These are phyloP conservation scores for Phaseolus lunatus DNA, from an alignment of 306 rosid genomes.

Conservation along the genomic window DNA sequence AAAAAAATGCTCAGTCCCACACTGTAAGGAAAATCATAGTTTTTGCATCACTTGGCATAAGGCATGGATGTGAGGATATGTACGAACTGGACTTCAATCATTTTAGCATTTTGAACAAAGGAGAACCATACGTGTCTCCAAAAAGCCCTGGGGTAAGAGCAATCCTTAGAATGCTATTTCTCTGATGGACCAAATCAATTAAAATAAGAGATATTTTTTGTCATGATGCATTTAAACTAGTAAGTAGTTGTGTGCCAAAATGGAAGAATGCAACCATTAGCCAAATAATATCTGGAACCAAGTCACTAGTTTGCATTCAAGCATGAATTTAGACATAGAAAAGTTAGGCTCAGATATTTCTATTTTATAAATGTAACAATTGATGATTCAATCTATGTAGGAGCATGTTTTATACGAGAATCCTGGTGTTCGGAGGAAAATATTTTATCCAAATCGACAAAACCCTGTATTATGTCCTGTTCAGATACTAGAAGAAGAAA, in stretches of 20 bases:
- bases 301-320: background rate
- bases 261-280: background rate
- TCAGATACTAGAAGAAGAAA: slow-evolving; percentile 84
- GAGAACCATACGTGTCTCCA: slow-evolving; percentile 70
- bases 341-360: background rate
- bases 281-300: background rate
- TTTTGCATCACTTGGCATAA: slow-evolving; percentile 85
- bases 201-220: background rate
- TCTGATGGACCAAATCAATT: background rate
- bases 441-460: slow-evolving; percentile 68
- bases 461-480: slow-evolving; percentile 74
- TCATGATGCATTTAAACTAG: too few species aligned
- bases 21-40: slow-evolving; percentile 84
- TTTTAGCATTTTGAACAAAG: slow-evolving; percentile 78
- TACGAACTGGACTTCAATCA: slow-evolving; percentile 81
- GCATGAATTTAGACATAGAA: background rate
- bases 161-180: slow-evolving; percentile 18
- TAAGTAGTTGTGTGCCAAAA: too few species aligned
- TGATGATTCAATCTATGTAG: slow-evolving; percentile 39
- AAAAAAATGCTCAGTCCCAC: slow-evolving; percentile 78
- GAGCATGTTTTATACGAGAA: slow-evolving; percentile 83
- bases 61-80: slow-evolving; percentile 91
- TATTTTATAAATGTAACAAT: background rate
- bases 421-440: slow-evolving; percentile 73
- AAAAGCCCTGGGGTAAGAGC: slow-evolving; percentile 75